phyloP scores from a whole-genome alignment of 2,329 filamentous ascomycete genomes.

The Drechmeria coniospora region DNA sequence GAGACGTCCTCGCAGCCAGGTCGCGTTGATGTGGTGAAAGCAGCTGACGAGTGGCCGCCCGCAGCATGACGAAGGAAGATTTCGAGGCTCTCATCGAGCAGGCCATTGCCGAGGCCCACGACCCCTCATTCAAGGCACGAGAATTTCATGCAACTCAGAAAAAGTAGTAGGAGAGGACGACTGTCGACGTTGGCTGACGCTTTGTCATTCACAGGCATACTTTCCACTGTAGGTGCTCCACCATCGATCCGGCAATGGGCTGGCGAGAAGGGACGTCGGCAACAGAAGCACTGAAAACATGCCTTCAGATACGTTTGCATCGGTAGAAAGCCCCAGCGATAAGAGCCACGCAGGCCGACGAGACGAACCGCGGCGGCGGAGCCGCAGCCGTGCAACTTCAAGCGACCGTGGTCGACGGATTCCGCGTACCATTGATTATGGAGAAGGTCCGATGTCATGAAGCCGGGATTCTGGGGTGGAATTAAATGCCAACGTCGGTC shows the following conservation, averaged over 20 bases:
- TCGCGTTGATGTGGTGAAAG: not conserved
- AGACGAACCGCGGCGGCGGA: too few relatives aligned
- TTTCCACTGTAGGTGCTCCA: constrained; percentile 48
- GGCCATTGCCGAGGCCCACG: constrained; percentile 36
- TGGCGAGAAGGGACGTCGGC: too few relatives aligned
- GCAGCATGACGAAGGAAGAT: constrained; percentile 41
- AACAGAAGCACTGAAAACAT: too few relatives aligned
- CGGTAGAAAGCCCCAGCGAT: constrained; percentile 34
- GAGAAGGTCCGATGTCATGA: too few relatives aligned
- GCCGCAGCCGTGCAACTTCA: too few relatives aligned
- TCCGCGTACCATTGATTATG: too few relatives aligned
- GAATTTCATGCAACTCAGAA: not conserved
- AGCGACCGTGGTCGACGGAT: too few relatives aligned
- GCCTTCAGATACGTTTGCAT: constrained; percentile 50
- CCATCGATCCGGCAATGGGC: too few relatives aligned
- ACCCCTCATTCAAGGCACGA: constrained; percentile 40
- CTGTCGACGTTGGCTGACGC: not conserved
- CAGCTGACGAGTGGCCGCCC: constrained; percentile 3
- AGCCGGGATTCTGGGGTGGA: too few relatives aligned
- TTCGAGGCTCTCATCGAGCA: constrained; percentile 41
- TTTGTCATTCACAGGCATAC: constrained; percentile 30
- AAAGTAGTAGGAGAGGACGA: not conserved
- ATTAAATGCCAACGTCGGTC: too few relatives aligned
- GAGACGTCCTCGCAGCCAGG: not conserved
- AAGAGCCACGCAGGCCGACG: constrained; percentile 1